Base-by-base conservation (phyloP, 2,329 filamentous ascomycete genomes). In the Coniochaeta sp. region DNA sequence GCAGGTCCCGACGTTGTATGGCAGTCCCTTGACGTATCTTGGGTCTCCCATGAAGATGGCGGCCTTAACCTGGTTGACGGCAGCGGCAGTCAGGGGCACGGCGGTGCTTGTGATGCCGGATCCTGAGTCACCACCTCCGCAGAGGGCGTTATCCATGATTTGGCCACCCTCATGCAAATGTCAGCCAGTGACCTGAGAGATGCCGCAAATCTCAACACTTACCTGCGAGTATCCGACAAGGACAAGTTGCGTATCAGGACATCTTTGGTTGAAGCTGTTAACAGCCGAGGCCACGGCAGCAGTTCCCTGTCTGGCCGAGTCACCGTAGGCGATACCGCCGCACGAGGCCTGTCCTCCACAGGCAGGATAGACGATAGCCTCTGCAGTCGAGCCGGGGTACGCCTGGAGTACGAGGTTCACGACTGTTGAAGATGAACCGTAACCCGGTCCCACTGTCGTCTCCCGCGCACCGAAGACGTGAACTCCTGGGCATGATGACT, bases 1-100 rank as follows among this genome's bases (percentile, higher is more conserved):
- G 72, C 84, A 87, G 0, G 83, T 86, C 14, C 85, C 85, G 42
- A 86, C 82, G 58, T 83, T 79, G 67, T 86, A 88, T 0, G 83
- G 68, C 34, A 85, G 71, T 0, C 84, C 84, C 6, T 73, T 70
- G 8, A 78, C 74, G 65, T 83, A 82, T 61, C 84, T 77, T 3
- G 87, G 87, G 66, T 86, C 80, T 7, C 86, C 86, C 79, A 88
- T 82, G 69, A 87, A 83, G 64, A 89, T 86, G 16, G 80, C 83
- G 0, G 83, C 86, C 71, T 86, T 86, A 65, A 78, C 76, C 56
- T 77, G 70, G 22, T 76, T 78, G 0, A 74, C 68, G 17, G 55
- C 55, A 19, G 26, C 38, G 34, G 55, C 36, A 17, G 34, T 42
- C 22, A 57, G 26, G 12, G 55, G 55, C 19, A 57, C 55, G 34